These are phyloP conservation scores for Chrysanthemum makinoi DNA, from an alignment of 129 eudicot genomes.

Conservation along the genomic window DNA sequence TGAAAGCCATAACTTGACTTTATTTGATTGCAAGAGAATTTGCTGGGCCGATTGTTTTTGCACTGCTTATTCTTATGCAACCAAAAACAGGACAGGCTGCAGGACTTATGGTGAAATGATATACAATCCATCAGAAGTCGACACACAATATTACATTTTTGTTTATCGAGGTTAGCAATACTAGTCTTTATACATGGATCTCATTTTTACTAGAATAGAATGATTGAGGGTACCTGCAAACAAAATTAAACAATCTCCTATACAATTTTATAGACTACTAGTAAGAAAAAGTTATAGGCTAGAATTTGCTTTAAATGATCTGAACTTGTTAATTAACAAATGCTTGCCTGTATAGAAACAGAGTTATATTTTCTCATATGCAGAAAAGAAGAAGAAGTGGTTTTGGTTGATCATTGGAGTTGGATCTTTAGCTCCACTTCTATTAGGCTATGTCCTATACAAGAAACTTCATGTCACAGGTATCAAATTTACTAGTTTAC, in stretches of 20 bases:
- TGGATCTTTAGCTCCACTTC: slow-evolving; percentile 20
- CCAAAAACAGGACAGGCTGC: slow-evolving; percentile 25
- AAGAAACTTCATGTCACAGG: slow-evolving; percentile 24
- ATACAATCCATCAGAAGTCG: slow-evolving; percentile 16
- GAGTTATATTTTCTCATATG: not conserved
- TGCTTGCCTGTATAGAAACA: not conserved
- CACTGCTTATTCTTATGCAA: slow-evolving; percentile 24
- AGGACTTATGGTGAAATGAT: slow-evolving; percentile 24
- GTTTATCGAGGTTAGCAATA: slow-evolving; percentile 10
- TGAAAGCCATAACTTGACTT: slow-evolving; percentile 30
- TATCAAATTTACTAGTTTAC: not conserved
- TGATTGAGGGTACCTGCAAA: no score
- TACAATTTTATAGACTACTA: no score
- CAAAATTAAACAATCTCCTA: no score
- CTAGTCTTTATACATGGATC: not conserved
- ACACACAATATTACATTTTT: not conserved
- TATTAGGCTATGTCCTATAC: slow-evolving; percentile 22
- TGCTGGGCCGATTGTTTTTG: slow-evolving; percentile 38
- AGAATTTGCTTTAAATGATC: no score
- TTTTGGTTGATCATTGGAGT: slow-evolving; percentile 22
- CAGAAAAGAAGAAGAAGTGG: slow-evolving; percentile 21
- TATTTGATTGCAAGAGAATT: slow-evolving; percentile 32
- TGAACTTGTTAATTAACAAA: no score
- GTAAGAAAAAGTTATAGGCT: no score
- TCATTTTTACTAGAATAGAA: not conserved